phyloP scores from a whole-genome alignment of 768 basidiomycete species.

The Termitomyces sp. region DNA sequence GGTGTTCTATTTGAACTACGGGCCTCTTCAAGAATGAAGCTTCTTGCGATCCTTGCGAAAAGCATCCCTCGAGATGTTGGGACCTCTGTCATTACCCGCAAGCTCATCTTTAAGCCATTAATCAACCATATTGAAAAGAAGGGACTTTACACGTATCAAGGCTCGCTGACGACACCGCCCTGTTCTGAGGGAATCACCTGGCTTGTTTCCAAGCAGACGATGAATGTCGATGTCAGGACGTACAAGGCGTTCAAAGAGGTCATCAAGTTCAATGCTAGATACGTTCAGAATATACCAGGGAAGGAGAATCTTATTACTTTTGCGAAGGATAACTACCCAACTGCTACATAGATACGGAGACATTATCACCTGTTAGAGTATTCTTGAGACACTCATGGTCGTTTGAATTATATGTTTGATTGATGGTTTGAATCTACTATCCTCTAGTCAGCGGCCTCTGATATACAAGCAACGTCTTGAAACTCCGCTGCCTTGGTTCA shows the following conservation, averaged over 20 bases:
- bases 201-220: conserved; percentile 1
- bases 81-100: not conserved
- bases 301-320: conserved; percentile 4
- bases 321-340: not conserved
- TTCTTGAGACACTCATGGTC: too few species aligned
- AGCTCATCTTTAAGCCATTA: not conserved
- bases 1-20: conserved; percentile 5
- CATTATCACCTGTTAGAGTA: not conserved
- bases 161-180: conserved; percentile 12
- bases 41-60: not conserved
- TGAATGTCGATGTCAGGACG: conserved; percentile 3
- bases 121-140: not conserved
- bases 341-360: not conserved
- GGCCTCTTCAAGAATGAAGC: not conserved
- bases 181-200: conserved; percentile 5
- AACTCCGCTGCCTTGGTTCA: too few species aligned
- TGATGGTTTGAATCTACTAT: too few species aligned
- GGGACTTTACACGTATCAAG: conserved; percentile 2
- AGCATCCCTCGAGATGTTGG: not conserved
- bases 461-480: too few species aligned
- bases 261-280: conserved; percentile 12
- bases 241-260: conserved; percentile 5
- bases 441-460: too few species aligned
- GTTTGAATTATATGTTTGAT: too few species aligned
- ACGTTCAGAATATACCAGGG: conserved; percentile 6